phyloP scores from a whole-genome alignment of 768 basidiomycete species.

The Termitomyces eurrhizus region DNA sequence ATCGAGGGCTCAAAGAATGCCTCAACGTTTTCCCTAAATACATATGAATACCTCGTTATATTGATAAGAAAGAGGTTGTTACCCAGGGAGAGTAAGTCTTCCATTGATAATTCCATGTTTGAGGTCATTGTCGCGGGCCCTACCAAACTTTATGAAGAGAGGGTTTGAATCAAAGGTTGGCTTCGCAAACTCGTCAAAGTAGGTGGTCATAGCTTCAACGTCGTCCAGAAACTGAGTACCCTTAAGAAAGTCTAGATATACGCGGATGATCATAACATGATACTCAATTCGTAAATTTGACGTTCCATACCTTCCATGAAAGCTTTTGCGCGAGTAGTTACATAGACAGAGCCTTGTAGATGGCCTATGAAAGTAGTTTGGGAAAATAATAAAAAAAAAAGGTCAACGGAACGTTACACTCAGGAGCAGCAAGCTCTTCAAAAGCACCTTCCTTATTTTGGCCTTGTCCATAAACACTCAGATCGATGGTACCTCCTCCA shows the following conservation, averaged over 20 bases:
- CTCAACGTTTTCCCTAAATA: background rate
- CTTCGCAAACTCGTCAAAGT: background rate
- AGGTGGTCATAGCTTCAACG: background rate
- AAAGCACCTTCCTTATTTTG: background rate
- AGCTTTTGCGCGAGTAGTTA: conserved; percentile 29
- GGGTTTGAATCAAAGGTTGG: background rate
- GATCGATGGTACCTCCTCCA: background rate
- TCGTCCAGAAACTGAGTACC: background rate
- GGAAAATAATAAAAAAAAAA: background rate
- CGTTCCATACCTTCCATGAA: conserved; percentile 27
- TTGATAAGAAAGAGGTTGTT: background rate
- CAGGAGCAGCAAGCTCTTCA: conserved; percentile 32
- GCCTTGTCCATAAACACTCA: background rate
- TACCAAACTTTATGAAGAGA: background rate
- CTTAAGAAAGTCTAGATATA: background rate
- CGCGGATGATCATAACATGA: background rate
- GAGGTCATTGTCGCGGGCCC: background rate
- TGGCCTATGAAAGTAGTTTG: conserved; percentile 22
- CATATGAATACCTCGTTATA: no score
- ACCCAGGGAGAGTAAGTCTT: background rate
- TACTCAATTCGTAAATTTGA: no score
- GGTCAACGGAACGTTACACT: conserved; percentile 21
- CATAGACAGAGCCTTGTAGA: conserved; percentile 38
- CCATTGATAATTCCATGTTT: background rate
- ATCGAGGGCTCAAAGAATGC: background rate